Base-by-base conservation (phyloP, 176 grass and related monocot species). In the Avena eriantha region DNA sequence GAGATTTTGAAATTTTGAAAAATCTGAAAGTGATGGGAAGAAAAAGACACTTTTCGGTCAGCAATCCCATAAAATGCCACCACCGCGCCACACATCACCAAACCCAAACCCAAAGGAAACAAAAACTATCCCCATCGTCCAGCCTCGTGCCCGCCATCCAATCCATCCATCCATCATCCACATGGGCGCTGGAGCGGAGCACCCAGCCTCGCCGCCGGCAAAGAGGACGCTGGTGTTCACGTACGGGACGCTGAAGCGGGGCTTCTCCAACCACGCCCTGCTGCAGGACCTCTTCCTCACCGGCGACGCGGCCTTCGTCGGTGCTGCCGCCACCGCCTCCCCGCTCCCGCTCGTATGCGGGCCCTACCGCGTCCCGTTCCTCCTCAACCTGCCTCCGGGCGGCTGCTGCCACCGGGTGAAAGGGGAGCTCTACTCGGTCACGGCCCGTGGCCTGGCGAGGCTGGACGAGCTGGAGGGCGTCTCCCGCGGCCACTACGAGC, bases 281-380 rank as follows among this genome's bases (percentile, higher is more conserved):
- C 64, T 95, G 23, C 87, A 98, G 86, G 89, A 92, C 5, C 91
- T 98, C 10, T 29, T 83, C 50, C 50, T 3, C 3, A 17, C 51
- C 13, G 91, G 93, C 7, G 87, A 95, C 91, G 95, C 91, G 3
- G 10, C 82, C 16, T 93, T 97, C 63, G 82, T 93, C 15, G 79
- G 89, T 21, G 57, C 69, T 10, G 87, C 89, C 16, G 19, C 83
- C 41, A 98, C 95, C 0, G 78, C 93, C 13, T 4, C 34, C 4
- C 65, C 57, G 5, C 79, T 95, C 21, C 89, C 95, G 11, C 91
- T 98, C 66, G 95, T 98, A 34, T 98, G 95, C 85, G 95, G 95
- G 7, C 95, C 95, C 4, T 98, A 98, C 93, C 95, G 93, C 87
- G 95, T 98, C 43, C 95, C 95, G 8, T 98, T 98, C 89, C 95